Percentiles rank a stretch among this genome's conserved stretches.
phyloP scores from a whole-genome alignment of 1,284 basidiomycete species.

The Sphagnurus paluster region DNA sequence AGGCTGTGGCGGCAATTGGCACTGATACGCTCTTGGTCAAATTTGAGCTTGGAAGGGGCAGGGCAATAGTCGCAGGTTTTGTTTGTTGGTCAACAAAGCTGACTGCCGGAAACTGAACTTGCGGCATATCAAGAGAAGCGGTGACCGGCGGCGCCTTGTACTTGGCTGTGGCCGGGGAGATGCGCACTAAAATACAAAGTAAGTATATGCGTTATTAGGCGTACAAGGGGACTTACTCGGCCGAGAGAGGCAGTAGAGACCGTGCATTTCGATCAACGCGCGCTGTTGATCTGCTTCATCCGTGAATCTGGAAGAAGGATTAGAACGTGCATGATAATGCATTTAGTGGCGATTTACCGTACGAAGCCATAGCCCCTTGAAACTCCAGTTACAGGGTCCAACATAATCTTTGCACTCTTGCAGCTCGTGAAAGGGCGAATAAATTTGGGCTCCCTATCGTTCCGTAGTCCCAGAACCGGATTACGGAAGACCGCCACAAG shows the following conservation, averaged over 20 bases:
- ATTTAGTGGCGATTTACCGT: conserved; percentile 46
- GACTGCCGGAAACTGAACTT: conserved; percentile 44
- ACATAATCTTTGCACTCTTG: conserved; percentile 93
- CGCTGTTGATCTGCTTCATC: conserved; percentile 87
- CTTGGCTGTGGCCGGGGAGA: conserved; percentile 87
- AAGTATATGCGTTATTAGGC: conserved; percentile 27
- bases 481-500: conserved; percentile 86
- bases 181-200: conserved; percentile 63
- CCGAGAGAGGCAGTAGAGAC: conserved; percentile 80
- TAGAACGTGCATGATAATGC: conserved; percentile 5
- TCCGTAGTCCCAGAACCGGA: conserved; percentile 77
- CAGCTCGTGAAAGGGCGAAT: conserved; percentile 85
- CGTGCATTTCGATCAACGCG: conserved; percentile 88
- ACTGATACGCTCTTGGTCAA: conserved; percentile 65
- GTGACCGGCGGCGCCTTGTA: conserved; percentile 62
- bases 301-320: conserved; percentile 58
- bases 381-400: conserved; percentile 86
- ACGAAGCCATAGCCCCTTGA: conserved; percentile 91
- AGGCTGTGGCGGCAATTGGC: conserved; percentile 55
- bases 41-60: conserved; percentile 42
- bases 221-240: conserved; percentile 58
- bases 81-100: conserved; percentile 31
- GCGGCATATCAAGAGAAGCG: conserved; percentile 45
- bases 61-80: conserved; percentile 42
- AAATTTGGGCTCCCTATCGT: conserved; percentile 80